Conservation (phyloP, 108 stramenopile genomes). For the Stephanodiscus triporus region DNA sequence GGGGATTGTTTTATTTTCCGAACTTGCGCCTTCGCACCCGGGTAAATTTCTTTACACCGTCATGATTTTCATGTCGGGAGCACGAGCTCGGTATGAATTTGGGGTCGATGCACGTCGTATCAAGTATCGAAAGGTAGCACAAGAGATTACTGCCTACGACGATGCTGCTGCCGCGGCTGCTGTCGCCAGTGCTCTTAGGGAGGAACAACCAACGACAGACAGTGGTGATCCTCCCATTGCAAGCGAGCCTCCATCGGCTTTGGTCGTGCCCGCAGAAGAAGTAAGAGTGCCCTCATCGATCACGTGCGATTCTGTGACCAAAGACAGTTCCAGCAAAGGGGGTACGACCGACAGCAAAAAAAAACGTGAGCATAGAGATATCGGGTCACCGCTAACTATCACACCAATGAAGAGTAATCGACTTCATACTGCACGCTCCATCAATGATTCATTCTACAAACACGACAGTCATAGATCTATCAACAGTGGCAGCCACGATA, state of each 20-base stretch:
- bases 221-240: background rate
- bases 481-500: slow-evolving; percentile 2
- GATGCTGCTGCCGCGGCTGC: background rate
- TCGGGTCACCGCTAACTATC: background rate
- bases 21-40: slow-evolving; percentile 1
- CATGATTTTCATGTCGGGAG: background rate
- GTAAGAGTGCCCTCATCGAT: slow-evolving; percentile 8
- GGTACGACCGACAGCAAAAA: background rate
- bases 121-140: slow-evolving; percentile 7
- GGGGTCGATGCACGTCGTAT: slow-evolving; percentile 6
- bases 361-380: background rate
- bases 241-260: background rate
- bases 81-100: background rate
- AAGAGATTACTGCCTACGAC: background rate
- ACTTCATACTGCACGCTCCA: background rate
- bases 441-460: background rate
- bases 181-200: background rate
- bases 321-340: background rate
- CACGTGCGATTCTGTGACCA: slow-evolving; percentile 8
- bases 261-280: background rate
- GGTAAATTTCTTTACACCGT: slow-evolving; percentile 3
- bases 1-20: slow-evolving; percentile 1
- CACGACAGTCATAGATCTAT: background rate
- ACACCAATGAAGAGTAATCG: slow-evolving; percentile 2
- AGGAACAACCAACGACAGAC: background rate